Percentiles rank a stretch among this genome's conserved stretches.
Conservation (phyloP, 352 stramenopile genomes). For the Globisporangium megalacanthum region DNA sequence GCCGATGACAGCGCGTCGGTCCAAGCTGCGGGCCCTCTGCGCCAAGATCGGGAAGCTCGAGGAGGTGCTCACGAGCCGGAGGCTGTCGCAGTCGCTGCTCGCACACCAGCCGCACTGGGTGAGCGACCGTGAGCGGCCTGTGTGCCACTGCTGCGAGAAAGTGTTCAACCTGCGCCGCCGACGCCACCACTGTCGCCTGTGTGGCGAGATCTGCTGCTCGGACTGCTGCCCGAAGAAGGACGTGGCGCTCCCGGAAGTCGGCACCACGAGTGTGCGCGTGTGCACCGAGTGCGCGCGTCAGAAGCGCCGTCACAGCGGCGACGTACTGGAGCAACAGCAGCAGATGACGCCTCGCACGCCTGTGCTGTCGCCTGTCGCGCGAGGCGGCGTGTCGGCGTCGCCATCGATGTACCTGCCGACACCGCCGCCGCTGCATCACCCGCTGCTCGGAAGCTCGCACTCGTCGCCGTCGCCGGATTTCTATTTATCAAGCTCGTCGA, state of each 20-base stretch:
- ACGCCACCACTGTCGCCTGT: conserved; percentile 74
- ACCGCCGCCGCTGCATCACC: conserved; percentile 11
- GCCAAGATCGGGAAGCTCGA: conserved; percentile 56
- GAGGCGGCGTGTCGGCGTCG: not conserved
- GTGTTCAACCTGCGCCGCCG: conserved; percentile 68
- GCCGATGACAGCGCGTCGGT: conserved; percentile 40
- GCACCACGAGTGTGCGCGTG: conserved; percentile 61
- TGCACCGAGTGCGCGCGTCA: conserved; percentile 53
- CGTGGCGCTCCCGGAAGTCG: conserved; percentile 55
- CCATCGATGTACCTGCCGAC: conserved; percentile 2
- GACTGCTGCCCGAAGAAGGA: conserved; percentile 82
- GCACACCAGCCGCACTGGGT: conserved; percentile 66
- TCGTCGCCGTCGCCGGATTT: conserved; percentile 24
- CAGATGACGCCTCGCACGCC: conserved; percentile 15
- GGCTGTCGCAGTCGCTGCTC: conserved; percentile 62
- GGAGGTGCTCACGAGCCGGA: conserved; percentile 62
- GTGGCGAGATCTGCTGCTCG: conserved; percentile 70
- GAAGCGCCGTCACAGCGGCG: conserved; percentile 45
- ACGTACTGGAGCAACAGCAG: conserved; percentile 14
- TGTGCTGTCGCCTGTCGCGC: conserved; percentile 14
- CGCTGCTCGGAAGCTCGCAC: conserved; percentile 8
- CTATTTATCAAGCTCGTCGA: conserved; percentile 35
- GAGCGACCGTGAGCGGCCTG: conserved; percentile 47
- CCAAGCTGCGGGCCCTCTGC: conserved; percentile 52
- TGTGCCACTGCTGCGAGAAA: conserved; percentile 55